Percentiles rank a stretch among this genome's conserved stretches.
Conservation (phyloP, 805 yeast species). For the Ogataea nakhonphanomensis region DNA sequence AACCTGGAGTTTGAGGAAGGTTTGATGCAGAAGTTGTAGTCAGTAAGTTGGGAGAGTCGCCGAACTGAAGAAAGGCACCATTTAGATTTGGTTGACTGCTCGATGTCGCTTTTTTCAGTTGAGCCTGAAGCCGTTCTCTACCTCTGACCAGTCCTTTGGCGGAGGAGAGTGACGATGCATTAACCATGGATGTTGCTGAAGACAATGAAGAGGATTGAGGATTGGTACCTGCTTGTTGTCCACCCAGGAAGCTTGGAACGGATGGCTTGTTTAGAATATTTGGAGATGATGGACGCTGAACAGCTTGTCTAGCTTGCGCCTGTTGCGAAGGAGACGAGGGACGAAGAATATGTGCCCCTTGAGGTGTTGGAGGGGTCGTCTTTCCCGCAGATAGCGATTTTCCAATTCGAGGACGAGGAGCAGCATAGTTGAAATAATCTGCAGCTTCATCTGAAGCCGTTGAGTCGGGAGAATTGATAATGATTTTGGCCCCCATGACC, state of each 20-base stretch:
- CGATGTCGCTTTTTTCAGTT: slow-evolving; percentile 19
- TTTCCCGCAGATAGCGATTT: slow-evolving; percentile 11
- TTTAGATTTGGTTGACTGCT: slow-evolving; percentile 13
- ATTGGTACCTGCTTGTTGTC: not conserved
- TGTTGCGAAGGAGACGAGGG: slow-evolving; percentile 8
- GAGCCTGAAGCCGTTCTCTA: slow-evolving; percentile 23
- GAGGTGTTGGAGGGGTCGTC: slow-evolving; percentile 4
- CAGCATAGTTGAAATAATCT: slow-evolving; percentile 31
- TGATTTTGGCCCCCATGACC: slow-evolving; percentile 10
- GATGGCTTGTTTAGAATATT: slow-evolving; percentile 6
- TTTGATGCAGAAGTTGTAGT: slow-evolving; percentile 2
- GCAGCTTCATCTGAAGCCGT: slow-evolving; percentile 10
- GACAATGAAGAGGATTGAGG: slow-evolving; percentile 4
- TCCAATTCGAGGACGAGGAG: slow-evolving; percentile 25
- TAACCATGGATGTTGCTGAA: slow-evolving; percentile 2
- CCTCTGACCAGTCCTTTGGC: slow-evolving; percentile 21
- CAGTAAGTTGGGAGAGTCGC: not conserved
- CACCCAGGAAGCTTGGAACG: slow-evolving; percentile 4
- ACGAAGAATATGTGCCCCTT: slow-evolving; percentile 6
- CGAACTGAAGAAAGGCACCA: slow-evolving; percentile 16
- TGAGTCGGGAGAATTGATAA: slow-evolving; percentile 19
- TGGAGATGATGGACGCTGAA: slow-evolving; percentile 14
- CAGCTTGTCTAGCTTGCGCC: slow-evolving; percentile 15
- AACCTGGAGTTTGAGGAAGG: slow-evolving; percentile 26
- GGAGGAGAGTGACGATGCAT: slow-evolving; percentile 3